These are phyloP conservation scores for Syzygium aqueum DNA, from an alignment of 345 rosid genomes.

Conservation along the genomic window DNA sequence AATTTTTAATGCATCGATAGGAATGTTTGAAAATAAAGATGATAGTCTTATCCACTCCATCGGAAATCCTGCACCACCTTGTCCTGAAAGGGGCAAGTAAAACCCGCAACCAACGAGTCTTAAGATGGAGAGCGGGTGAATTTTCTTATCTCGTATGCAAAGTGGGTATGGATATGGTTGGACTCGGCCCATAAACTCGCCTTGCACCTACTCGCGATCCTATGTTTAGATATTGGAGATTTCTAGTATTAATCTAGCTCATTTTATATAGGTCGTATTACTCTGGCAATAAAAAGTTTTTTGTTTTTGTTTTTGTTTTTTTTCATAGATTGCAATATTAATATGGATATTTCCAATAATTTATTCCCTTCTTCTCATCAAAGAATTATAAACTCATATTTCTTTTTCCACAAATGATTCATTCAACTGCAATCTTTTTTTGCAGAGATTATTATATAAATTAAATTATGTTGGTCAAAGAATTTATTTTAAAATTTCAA, in stretches of 20 bases:
- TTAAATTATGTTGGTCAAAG: neutral
- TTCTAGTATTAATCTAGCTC: too few relatives aligned
- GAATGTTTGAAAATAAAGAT: too few relatives aligned
- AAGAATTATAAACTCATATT: neutral
- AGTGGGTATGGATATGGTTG: neutral
- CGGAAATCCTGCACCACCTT: rapidly evolving
- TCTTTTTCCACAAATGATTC: neutral
- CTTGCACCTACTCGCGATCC: too few relatives aligned
- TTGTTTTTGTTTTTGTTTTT: too few relatives aligned
- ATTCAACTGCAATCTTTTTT: neutral
- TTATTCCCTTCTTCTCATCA: neutral
- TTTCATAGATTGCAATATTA: neutral
- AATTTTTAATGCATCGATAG: rapidly evolving
- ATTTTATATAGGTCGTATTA: too few relatives aligned
- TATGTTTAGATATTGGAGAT: too few relatives aligned
- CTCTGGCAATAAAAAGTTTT: too few relatives aligned
- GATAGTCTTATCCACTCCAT: neutral
- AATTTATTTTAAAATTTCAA: too few relatives aligned
- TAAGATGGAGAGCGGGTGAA: too few relatives aligned
- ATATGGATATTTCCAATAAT: neutral
- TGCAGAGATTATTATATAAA: too few relatives aligned
- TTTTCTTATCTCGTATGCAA: neutral
- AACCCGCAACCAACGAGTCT: neutral
- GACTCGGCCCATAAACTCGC: too few relatives aligned
- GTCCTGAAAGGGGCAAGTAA: neutral